Conservation (phyloP, 441 rosid species). For the Hypseocharis bilobata region DNA sequence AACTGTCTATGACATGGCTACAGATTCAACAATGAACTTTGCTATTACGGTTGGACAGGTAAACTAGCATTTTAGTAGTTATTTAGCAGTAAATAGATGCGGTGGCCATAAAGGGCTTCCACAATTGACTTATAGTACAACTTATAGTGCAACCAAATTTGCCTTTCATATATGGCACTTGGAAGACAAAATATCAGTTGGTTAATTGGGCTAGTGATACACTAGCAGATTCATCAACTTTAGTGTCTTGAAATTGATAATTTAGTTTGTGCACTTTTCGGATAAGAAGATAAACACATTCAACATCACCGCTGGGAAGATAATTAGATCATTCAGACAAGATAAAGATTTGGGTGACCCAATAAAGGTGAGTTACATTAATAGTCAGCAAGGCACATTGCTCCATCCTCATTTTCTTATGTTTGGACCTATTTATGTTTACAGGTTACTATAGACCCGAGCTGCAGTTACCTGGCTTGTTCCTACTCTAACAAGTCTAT, state of each 20-base stretch:
- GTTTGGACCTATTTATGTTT: constrained; percentile 23
- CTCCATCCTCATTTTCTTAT: constrained; percentile 16
- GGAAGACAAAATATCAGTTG: background rate
- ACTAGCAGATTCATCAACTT: background rate
- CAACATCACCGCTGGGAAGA: constrained; percentile 53
- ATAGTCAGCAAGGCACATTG: constrained; percentile 9
- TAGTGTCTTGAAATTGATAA: constrained; percentile 3
- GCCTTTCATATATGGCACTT: background rate
- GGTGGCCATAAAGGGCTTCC: constrained; percentile 6
- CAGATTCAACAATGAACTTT: constrained; percentile 50
- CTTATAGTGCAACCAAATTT: background rate
- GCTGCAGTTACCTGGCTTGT: constrained; percentile 63
- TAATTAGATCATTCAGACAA: constrained; percentile 62
- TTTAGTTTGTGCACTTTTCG: constrained; percentile 28
- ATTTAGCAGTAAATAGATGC: constrained; percentile 4
- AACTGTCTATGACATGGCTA: constrained; percentile 72
- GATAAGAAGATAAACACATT: constrained; percentile 74
- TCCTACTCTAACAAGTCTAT: constrained; percentile 67
- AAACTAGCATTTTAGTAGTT: constrained; percentile 20
- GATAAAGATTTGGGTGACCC: constrained; percentile 69
- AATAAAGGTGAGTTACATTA: constrained; percentile 41
- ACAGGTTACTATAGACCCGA: constrained; percentile 74
- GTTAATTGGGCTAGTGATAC: too few relatives aligned
- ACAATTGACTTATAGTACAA: background rate
- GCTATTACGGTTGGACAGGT: constrained; percentile 83